These are phyloP conservation scores for Lentinula sp. DNA, from an alignment of 768 basidiomycete genomes.

Conservation along the genomic window DNA sequence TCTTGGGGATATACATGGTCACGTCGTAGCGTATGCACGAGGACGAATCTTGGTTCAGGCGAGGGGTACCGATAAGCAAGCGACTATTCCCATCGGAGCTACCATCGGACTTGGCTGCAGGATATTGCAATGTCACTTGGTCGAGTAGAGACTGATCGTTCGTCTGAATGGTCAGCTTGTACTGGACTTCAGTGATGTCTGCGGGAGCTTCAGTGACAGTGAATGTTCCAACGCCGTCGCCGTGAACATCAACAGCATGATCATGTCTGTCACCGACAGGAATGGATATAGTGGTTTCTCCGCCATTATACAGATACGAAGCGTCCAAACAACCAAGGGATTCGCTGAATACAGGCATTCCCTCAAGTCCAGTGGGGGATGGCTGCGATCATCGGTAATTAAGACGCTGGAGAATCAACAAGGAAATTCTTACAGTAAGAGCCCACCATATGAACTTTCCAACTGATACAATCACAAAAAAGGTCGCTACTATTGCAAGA, in stretches of 20 bases:
- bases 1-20: constrained; percentile 42
- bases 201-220: constrained; percentile 36
- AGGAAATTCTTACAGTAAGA: constrained; percentile 27
- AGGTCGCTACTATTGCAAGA: constrained; percentile 39
- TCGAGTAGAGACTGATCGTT: constrained; percentile 35
- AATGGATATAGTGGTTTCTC: constrained; percentile 28
- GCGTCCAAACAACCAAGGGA: constrained; percentile 45
- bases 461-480: constrained; percentile 34
- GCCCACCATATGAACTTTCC: constrained; percentile 43
- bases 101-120: constrained; percentile 24
- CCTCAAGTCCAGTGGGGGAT: constrained; percentile 44
- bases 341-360: constrained; percentile 49
- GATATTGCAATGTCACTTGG: constrained; percentile 27
- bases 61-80: constrained; percentile 32
- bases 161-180: constrained; percentile 42
- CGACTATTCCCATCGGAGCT: constrained; percentile 27
- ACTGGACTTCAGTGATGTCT: constrained; percentile 36
- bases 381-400: constrained; percentile 24
- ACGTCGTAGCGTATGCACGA: constrained; percentile 54
- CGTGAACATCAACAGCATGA: constrained; percentile 42
- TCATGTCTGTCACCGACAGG: constrained; percentile 31
- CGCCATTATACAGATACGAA: constrained; percentile 37
- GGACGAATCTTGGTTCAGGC: constrained; percentile 12
- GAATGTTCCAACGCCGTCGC: constrained; percentile 46
- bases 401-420: background rate